phyloP scores from a whole-genome alignment of 78 protist species.

The Dictyostelium firmibasis region DNA sequence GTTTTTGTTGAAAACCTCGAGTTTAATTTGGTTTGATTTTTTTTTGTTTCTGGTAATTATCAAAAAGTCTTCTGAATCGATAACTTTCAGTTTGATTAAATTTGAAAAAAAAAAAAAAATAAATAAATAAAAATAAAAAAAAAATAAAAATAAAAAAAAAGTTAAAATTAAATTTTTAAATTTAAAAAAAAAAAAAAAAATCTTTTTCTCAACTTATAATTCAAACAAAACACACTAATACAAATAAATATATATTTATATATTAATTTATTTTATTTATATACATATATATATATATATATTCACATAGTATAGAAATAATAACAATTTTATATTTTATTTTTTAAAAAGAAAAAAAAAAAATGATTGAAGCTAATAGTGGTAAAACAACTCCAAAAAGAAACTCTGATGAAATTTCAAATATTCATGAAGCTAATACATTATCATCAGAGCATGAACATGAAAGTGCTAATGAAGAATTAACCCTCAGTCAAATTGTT shows the following conservation, averaged over 20 bases:
- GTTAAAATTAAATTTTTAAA: too few species aligned
- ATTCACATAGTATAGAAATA: too few species aligned
- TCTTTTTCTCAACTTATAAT: background rate
- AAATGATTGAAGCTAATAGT: background rate
- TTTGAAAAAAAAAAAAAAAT: background rate
- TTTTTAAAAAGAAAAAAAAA: too few species aligned
- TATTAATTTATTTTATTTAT: too few species aligned
- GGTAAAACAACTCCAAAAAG: background rate
- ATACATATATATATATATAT: too few species aligned
- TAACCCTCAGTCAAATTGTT: background rate
- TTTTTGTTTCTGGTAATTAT: background rate
- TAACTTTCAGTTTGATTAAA: background rate
- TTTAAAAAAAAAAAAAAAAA: too few species aligned
- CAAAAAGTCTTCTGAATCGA: background rate
- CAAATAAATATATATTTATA: too few species aligned
- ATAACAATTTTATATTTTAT: background rate
- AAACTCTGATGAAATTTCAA: background rate
- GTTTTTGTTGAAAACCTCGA: background rate
- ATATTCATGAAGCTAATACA: background rate
- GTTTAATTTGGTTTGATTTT: background rate
- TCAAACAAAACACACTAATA: too few species aligned
- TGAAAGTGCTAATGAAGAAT: background rate
- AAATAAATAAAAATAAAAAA: background rate
- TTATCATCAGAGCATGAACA: constrained; percentile 35
- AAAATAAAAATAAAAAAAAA: background rate